phyloP scores from a whole-genome alignment of 1,139 yeast genomes.

The Pneumocystis sp. region DNA sequence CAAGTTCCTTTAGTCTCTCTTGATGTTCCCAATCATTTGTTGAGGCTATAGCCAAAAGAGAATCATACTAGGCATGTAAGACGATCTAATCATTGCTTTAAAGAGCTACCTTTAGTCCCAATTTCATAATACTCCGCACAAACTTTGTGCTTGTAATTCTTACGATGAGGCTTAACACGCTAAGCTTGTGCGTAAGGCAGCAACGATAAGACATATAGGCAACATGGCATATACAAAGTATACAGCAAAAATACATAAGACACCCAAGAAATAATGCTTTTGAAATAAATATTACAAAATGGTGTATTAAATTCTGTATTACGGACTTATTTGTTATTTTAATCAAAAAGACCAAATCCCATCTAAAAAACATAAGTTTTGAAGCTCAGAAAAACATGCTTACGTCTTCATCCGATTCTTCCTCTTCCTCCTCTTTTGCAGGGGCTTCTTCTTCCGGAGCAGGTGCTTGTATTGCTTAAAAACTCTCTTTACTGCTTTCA shows the following conservation, averaged over 20 bases:
- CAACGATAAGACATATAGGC: too few species aligned
- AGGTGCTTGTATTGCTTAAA: not conserved
- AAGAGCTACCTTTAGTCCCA: not conserved
- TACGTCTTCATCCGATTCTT: slow-evolving; percentile 49
- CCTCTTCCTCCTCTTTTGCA: slow-evolving; percentile 44
- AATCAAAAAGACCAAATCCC: slow-evolving; percentile 31
- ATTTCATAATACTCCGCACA: not conserved
- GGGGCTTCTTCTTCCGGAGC: slow-evolving; percentile 27
- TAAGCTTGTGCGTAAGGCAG: not conserved
- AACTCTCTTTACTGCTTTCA: not conserved
- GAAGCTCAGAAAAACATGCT: slow-evolving; percentile 5
- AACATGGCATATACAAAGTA: too few species aligned
- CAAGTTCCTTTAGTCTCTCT: not conserved
- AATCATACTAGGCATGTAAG: not conserved
- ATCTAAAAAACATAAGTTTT: slow-evolving; percentile 1
- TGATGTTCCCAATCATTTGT: not conserved
- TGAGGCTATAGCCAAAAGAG: not conserved
- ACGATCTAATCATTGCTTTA: not conserved
- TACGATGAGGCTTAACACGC: not conserved
- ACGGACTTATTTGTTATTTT: slow-evolving; percentile 12
- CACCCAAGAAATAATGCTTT: too few species aligned
- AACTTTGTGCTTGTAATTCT: too few species aligned
- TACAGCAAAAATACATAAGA: too few species aligned
- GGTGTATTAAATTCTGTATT: not conserved
- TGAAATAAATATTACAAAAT: too few species aligned